Conservation (phyloP, 805 yeast species). For the Grigorovia jiainica region DNA sequence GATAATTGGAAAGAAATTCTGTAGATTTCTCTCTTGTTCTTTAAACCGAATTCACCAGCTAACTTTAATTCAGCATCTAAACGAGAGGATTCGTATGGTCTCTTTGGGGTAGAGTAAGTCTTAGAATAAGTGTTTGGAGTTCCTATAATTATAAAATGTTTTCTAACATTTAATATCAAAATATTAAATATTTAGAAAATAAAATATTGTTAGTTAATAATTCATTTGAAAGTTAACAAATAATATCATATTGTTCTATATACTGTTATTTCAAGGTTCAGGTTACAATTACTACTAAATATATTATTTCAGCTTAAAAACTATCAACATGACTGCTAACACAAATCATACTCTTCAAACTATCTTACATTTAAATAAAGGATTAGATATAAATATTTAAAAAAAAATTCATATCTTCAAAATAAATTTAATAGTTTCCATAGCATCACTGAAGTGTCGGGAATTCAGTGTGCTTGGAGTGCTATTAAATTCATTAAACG, state of each 20-base stretch:
- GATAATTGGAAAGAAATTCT: slow-evolving; percentile 99
- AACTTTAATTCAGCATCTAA: slow-evolving; percentile 98
- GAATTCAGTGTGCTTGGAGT: slow-evolving; percentile 51
- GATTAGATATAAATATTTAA: no score
- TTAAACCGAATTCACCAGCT: slow-evolving; percentile 99
- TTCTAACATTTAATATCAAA: slow-evolving; percentile 1
- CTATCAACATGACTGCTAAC: neutral
- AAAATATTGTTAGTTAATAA: slow-evolving; percentile 2
- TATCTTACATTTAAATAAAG: no score
- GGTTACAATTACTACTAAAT: neutral
- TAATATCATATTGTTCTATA: neutral
- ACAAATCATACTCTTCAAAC: no score
- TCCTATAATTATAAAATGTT: slow-evolving; percentile 40
- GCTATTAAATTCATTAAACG: neutral
- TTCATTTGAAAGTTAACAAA: no score
- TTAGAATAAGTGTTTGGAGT: slow-evolving; percentile 99
- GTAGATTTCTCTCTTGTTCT: slow-evolving; percentile 99
- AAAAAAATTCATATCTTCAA: no score
- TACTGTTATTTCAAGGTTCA: neutral
- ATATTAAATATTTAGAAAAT: neutral
- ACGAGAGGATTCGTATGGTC: slow-evolving; percentile 99
- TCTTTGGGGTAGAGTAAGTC: slow-evolving; percentile 99
- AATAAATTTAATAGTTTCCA: slow-evolving; percentile 6
- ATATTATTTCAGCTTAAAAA: neutral
- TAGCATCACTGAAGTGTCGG: slow-evolving; percentile 67